These are phyloP conservation scores for Aspergillus fumigatus DNA, from an alignment of 2,329 filamentous ascomycete genomes.

Conservation along the genomic window DNA sequence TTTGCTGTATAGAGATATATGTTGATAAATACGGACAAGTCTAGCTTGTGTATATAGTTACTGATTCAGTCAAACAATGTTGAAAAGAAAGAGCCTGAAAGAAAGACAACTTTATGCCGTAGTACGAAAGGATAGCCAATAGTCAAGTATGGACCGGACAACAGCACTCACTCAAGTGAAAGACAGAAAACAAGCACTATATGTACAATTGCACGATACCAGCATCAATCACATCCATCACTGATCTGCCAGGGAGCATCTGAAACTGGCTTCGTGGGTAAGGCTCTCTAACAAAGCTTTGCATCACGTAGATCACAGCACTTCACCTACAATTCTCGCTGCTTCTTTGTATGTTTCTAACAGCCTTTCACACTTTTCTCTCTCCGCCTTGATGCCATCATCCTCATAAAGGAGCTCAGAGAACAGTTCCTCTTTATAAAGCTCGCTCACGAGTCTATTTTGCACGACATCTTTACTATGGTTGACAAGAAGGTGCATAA, in stretches of 20 bases:
- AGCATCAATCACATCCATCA: not conserved
- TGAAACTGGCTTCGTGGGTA: not conserved
- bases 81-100: not conserved
- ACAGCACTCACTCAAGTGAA: not conserved
- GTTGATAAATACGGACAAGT: not conserved
- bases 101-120: not conserved
- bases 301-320: constrained; percentile 55
- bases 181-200: not conserved
- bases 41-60: not conserved
- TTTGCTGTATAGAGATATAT: not conserved
- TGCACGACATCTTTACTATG: constrained; percentile 98
- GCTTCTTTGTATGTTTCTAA: constrained; percentile 95
- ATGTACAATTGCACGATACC: not conserved
- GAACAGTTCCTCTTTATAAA: constrained; percentile 90
- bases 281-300: not conserved
- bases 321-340: constrained; percentile 96
- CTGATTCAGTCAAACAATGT: not conserved
- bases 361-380: constrained; percentile 97
- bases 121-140: not conserved
- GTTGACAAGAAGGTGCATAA: constrained; percentile 98
- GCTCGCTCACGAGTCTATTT: constrained; percentile 88
- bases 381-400: constrained; percentile 92
- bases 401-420: constrained; percentile 95
- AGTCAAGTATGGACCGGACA: not conserved
- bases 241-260: not conserved